Base-by-base conservation (phyloP, 108 stramenopile genomes). In the Nitzschia palea region DNA sequence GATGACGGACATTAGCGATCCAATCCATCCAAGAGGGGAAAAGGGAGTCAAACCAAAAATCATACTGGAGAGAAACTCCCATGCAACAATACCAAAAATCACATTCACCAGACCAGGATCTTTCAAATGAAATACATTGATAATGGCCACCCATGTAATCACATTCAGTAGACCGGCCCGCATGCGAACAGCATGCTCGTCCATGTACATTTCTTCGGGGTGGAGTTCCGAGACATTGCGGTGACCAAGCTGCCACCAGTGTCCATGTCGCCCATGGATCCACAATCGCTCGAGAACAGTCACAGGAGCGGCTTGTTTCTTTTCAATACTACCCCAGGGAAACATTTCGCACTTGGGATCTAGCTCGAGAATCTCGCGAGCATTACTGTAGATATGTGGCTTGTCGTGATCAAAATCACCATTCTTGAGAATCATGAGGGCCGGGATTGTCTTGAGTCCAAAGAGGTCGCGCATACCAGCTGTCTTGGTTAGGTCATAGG, bases 211-310 rank as follows among this genome's bases (percentile, higher is more conserved):
- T 2, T 70, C 69, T 17, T 71, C 53, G 0, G 83, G 83, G 25
- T 66, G 76, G 34, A 72, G 30, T 15, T 65, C 70, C 15, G 77
- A 61, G 22, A 56, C 58, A 36, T 40, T 53, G 33, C 68, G 36
- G 35, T 84, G 83, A 12, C 83, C 83, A 15, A 81, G 62, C 30
- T 80, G 50, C 68, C 73, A 84, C 83, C 83, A 84, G 0, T 75
- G 66, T 3, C 83, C 82, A 33, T 77, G 62, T 14, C 62, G 77
- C 20, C 79, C 79, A 31, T 57, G 76, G 44, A 84, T 84, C 35
- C 71, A 56, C 31, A 80, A 31, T 33, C 82, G 67, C 8, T 77
- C 82, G 55, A 44, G 47, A 27, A 45, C 65, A 12, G 65, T 56
- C 18, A 82, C 34, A 18, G 44, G 65, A 44, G 12, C 71, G 3